Evolutionary conservation across 116 monocot genomes (phyloP).

Genomic region (Cymodocea nodosa): DNA sequence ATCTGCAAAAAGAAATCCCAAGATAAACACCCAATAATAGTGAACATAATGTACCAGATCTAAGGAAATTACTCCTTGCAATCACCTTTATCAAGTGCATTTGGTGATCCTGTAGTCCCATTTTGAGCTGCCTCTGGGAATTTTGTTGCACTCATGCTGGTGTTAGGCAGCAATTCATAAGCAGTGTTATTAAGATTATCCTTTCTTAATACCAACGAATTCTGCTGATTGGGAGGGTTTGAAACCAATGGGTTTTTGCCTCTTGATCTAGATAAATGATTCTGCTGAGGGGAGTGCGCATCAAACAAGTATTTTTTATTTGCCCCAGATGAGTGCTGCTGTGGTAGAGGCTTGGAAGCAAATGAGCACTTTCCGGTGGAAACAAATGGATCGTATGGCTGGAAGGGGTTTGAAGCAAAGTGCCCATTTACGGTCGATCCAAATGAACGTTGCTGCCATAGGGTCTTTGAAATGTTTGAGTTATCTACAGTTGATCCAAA

Average conservation of each 20-base stretch:
- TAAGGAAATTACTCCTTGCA: background rate
- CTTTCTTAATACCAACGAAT: background rate
- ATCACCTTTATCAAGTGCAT: background rate
- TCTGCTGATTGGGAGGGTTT: background rate
- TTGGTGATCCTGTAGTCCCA: background rate
- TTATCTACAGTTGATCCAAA: background rate
- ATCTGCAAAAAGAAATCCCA: background rate
- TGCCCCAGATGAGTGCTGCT: background rate
- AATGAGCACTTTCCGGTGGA: background rate
- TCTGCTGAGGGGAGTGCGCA: too few species aligned
- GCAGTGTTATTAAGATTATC: constrained; percentile 1
- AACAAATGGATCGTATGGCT: background rate
- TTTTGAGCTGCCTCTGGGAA: background rate
- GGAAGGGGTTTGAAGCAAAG: too few species aligned
- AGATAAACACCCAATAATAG: background rate
- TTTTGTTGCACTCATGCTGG: constrained; percentile 1
- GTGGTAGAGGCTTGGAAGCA: background rate
- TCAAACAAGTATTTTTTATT: background rate
- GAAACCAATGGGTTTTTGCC: background rate
- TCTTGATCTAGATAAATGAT: background rate
- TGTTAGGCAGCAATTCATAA: constrained; percentile 6
- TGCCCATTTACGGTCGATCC: background rate
- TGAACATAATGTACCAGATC: background rate
- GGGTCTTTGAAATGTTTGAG: background rate
- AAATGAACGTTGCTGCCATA: background rate